Conservation (phyloP, 305 asterid species). For the Rubia tinctorum region DNA sequence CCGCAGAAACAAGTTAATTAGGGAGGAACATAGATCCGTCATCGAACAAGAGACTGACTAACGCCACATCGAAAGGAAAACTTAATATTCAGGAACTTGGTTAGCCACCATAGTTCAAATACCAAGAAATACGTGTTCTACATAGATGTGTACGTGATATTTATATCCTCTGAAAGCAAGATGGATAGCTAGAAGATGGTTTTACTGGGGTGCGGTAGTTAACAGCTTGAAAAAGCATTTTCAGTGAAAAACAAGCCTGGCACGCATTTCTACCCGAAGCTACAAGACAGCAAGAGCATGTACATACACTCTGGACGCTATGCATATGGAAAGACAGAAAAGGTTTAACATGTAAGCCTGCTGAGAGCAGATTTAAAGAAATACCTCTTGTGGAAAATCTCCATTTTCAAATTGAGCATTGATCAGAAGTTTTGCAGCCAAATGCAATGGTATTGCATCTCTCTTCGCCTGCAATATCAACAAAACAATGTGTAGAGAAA, state of each 20-base stretch:
- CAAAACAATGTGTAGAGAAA: background rate
- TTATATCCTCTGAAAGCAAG: background rate
- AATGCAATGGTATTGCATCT: slow-evolving; percentile 75
- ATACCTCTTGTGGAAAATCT: slow-evolving; percentile 88
- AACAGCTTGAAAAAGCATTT: background rate
- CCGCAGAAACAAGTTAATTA: slow-evolving; percentile 2
- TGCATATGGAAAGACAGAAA: background rate
- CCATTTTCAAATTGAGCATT: slow-evolving; percentile 85
- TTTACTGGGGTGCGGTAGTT: no score
- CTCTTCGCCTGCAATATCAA: slow-evolving; percentile 61
- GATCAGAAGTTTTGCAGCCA: slow-evolving; percentile 69
- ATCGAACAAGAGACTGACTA: background rate
- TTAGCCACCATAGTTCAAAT: no score
- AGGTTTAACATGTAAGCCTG: background rate
- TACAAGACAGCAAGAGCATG: background rate
- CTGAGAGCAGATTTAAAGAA: background rate
- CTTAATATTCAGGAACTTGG: no score
- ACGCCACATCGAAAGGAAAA: no score
- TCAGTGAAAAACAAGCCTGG: background rate
- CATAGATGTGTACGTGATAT: background rate
- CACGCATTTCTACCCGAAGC: background rate
- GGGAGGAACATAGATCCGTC: background rate
- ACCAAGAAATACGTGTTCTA: no score
- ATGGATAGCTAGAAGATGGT: background rate
- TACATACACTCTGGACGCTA: background rate